phyloP scores from a whole-genome alignment of 73 alveolate genomes.

The Durusdinium trenchii region DNA sequence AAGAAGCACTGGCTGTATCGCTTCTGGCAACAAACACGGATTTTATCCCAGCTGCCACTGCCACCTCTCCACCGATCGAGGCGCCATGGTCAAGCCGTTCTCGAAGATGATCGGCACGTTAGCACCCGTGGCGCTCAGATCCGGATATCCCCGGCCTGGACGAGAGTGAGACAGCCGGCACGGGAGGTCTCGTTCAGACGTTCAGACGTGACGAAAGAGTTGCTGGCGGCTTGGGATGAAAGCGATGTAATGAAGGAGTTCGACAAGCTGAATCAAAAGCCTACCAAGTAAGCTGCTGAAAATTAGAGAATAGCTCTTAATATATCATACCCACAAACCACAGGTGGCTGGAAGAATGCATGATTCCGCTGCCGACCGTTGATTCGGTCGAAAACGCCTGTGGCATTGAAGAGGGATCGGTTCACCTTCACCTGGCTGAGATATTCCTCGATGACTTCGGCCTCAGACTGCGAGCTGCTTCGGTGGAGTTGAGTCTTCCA shows the following conservation, averaged over 20 bases:
- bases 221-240: no score
- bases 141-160: conserved; percentile 54
- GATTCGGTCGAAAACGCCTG: no score
- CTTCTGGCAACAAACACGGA: no score
- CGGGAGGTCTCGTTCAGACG: neutral
- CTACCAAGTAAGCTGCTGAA: no score
- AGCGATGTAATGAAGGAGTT: no score
- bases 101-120: conserved; percentile 60
- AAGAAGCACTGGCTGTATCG: neutral
- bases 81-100: conserved; percentile 29
- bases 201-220: neutral
- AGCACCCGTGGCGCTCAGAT: conserved; percentile 52
- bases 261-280: no score
- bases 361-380: no score
- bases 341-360: no score
- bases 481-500: no score
- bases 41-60: neutral
- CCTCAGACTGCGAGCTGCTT: neutral
- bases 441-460: neutral
- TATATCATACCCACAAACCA: no score
- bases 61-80: neutral
- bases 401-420: conserved; percentile 53
- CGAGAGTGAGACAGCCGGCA: neutral
- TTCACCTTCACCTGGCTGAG: conserved; percentile 30
- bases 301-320: no score